phyloP scores from a whole-genome alignment of 768 basidiomycete genomes.

The Russula sp. region DNA sequence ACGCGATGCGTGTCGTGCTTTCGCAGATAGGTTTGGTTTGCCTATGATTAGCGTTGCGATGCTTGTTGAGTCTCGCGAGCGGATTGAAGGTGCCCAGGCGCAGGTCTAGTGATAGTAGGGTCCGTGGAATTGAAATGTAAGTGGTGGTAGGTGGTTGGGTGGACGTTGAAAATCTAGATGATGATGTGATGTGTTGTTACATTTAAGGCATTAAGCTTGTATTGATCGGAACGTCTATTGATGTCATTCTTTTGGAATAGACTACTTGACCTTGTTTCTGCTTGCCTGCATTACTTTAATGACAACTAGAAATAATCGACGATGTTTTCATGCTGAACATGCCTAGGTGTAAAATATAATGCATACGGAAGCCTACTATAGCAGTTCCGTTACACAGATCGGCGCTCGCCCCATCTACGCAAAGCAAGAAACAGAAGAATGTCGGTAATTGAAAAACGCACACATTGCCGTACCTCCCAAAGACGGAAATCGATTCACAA shows the following conservation, averaged over 20 bases:
- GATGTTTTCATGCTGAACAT: too few species aligned
- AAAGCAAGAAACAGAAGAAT: too few species aligned
- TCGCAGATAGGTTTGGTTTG: slow-evolving; percentile 85
- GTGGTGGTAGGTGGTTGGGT: too few species aligned
- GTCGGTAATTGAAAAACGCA: too few species aligned
- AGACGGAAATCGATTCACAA: too few species aligned
- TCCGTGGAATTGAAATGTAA: not conserved
- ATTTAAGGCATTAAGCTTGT: not conserved
- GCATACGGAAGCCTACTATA: too few species aligned
- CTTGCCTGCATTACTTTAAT: not conserved
- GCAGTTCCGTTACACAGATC: too few species aligned
- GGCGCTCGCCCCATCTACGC: too few species aligned
- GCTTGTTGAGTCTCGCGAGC: slow-evolving; percentile 49
- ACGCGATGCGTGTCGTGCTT: slow-evolving; percentile 86
- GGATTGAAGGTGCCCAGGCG: slow-evolving; percentile 15
- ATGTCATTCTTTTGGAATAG: not conserved
- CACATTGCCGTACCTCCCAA: too few species aligned
- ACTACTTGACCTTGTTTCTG: not conserved
- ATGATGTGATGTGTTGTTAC: not conserved
- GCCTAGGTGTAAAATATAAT: too few species aligned
- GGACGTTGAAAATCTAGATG: not conserved
- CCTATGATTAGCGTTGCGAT: slow-evolving; percentile 95
- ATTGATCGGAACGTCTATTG: not conserved
- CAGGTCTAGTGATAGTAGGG: not conserved
- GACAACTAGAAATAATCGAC: too few species aligned